These are phyloP conservation scores for Apiospora kogelbergensis DNA, from an alignment of 2,329 filamentous ascomycete genomes.

Conservation along the genomic window DNA sequence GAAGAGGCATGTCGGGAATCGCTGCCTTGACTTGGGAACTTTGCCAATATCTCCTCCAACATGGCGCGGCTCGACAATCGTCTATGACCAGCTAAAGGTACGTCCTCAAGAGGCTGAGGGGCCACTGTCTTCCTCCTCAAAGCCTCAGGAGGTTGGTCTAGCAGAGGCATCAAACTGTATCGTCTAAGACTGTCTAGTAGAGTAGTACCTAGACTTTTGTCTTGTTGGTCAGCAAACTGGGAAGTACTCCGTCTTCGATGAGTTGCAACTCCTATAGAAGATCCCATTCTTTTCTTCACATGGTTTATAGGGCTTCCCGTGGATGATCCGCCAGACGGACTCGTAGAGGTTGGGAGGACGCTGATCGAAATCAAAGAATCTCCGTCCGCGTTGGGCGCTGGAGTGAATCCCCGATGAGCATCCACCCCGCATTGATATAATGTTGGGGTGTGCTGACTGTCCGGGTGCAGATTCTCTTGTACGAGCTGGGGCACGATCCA, in stretches of 20 bases:
- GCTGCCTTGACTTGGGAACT: conserved; percentile 2
- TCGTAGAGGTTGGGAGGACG: neutral
- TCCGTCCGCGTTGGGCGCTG: neutral
- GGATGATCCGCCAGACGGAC: neutral
- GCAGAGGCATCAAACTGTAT: conserved; percentile 28
- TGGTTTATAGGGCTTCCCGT: neutral
- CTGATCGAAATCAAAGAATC: neutral
- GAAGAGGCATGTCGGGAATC: neutral
- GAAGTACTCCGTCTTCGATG: conserved; percentile 20
- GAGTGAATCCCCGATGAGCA: conserved; percentile 23
- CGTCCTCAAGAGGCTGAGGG: conserved; percentile 7
- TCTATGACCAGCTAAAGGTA: conserved; percentile 8
- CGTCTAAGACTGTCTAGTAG: conserved; percentile 24
- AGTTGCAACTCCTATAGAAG: conserved; percentile 19
- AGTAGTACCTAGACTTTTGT: conserved; percentile 9
- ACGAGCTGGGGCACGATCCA: conserved; percentile 27
- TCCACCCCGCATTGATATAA: conserved; percentile 27
- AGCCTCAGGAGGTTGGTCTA: conserved; percentile 23
- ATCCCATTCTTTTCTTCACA: conserved; percentile 14
- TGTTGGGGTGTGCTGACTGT: neutral
- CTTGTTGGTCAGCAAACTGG: conserved; percentile 6
- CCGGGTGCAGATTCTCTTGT: conserved; percentile 13
- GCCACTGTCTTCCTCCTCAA: conserved; percentile 13
- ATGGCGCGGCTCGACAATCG: conserved; percentile 22
- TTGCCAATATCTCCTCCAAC: conserved; percentile 24